phyloP scores from a whole-genome alignment of 225 moss, liverwort and hornwort species.

The Polytrichum formosum region DNA sequence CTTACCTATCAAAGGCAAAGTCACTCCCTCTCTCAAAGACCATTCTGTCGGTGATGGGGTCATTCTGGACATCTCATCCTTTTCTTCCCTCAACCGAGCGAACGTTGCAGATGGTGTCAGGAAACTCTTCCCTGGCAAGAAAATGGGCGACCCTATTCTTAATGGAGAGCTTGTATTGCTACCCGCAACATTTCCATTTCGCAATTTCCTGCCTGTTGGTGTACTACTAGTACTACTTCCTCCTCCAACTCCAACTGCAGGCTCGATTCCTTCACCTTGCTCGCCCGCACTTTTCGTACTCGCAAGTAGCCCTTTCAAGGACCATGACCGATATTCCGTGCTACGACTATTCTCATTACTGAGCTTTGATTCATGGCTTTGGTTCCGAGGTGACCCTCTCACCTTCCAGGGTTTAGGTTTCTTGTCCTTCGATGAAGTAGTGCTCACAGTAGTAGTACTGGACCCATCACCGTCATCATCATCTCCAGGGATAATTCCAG shows the following conservation, averaged over 20 bases:
- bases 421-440: not conserved
- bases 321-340: constrained; percentile 25
- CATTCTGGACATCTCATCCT: constrained; percentile 65
- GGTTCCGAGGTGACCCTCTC: not conserved
- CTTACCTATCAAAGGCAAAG: constrained; percentile 67
- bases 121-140: not conserved
- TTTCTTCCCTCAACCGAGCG: constrained; percentile 57
- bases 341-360: not conserved
- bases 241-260: not conserved
- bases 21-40: constrained; percentile 50
- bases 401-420: constrained; percentile 10
- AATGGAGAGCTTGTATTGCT: constrained; percentile 17
- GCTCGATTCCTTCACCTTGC: not conserved
- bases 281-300: constrained; percentile 26
- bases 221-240: not conserved
- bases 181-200: constrained; percentile 5
- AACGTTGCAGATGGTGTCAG: constrained; percentile 63
- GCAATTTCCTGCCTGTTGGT: constrained; percentile 6
- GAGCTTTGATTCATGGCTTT: not conserved
- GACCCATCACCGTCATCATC: not conserved
- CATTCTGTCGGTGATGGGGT: constrained; percentile 51
- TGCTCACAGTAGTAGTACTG: constrained; percentile 1
- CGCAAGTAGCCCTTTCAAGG: constrained; percentile 28
- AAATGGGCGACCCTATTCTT: constrained; percentile 26
- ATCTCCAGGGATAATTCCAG: not conserved